phyloP scores from a whole-genome alignment of 768 basidiomycete species.

The Lentinula sp. region DNA sequence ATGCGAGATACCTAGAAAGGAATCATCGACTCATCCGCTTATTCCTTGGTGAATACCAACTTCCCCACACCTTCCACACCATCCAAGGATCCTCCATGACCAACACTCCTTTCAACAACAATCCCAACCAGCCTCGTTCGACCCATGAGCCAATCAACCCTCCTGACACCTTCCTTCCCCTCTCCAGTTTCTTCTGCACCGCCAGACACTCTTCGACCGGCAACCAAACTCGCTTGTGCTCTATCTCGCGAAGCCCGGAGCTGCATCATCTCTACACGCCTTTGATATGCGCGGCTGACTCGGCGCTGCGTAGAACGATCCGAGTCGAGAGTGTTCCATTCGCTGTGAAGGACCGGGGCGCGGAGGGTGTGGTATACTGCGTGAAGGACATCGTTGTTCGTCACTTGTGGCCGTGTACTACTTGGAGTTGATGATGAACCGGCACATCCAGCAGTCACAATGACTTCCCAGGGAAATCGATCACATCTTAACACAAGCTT shows the following conservation, averaged over 20 bases:
- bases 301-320: neutral
- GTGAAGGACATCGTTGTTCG: neutral
- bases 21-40: neutral
- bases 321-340: neutral
- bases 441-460: neutral
- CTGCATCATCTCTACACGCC: neutral
- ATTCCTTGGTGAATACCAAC: neutral
- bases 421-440: neutral
- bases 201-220: neutral
- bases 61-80: neutral
- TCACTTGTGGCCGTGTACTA: neutral
- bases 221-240: neutral
- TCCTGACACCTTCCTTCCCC: neutral
- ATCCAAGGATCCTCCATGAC: neutral
- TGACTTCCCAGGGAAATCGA: neutral
- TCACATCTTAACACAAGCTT: neutral
- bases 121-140: conserved; percentile 2
- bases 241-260: neutral
- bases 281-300: neutral
- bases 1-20: neutral
- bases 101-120: neutral
- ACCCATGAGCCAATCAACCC: conserved; percentile 4
- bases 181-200: neutral
- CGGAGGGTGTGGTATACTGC: neutral
- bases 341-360: neutral